Base-by-base conservation (phyloP, 345 rosid genomes). In the Eucalyptus pauciflora region DNA sequence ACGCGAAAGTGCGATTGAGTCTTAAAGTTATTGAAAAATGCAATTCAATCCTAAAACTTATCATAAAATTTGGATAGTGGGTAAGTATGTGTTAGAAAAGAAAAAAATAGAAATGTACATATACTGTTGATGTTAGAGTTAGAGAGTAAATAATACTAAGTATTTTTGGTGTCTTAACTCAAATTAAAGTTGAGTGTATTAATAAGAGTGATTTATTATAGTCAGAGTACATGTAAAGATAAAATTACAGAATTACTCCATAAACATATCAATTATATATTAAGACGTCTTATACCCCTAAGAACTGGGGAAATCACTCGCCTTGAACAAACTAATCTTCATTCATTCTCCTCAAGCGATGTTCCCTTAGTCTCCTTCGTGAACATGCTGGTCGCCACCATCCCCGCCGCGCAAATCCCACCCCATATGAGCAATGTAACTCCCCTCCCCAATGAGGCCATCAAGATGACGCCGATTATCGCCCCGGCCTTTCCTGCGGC, bases 401-500 rank as follows among this genome's bases (percentile, higher is more conserved):
- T n/a, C 87, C 87, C 87, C 37, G 7, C 29, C 33, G 5, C 1
- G 62, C 62, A 86, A 49, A 86, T 8, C 33, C 58, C 52, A 20
- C 62, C 46, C 60, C 33, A 41, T 50, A 50, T 86, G 37, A 86
- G 5, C 87, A 58, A 46, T 29, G 95, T 94, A 51, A 95, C 91
- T 5, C 51, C 18, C 91, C 89, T 29, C 37, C 96, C 98, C 24
- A 90, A 93, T 29, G 93, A 89, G 52, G 94, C 95, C 95, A 92
- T 93, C 62, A 92, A 83, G 86, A 96, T 89, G 1, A 94, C 89
- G 5, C 98, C 97, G 13, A 95, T 90, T 41, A 96, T 91, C 0
- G 99, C 99, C 18, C 99, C 99, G 1, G 92, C 71, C 91, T 96
- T 97, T 81, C 99, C 99, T 9, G 86, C 37, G 1, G 99, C 97